Conservation (phyloP, 2,329 filamentous ascomycete genomes). For the Hymenoscyphus fructigenus region DNA sequence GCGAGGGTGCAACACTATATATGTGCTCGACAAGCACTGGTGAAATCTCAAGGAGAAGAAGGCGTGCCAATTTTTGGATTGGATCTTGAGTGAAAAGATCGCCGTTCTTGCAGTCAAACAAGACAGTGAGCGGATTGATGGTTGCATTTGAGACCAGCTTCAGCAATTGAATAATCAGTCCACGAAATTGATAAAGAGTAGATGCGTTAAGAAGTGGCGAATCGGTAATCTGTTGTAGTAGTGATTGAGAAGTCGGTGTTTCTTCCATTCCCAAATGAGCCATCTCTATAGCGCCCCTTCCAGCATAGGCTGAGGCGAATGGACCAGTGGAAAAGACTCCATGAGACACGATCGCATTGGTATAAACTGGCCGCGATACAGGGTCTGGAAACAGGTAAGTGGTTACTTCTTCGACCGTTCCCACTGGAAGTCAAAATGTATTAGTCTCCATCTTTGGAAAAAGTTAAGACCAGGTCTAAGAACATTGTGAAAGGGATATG, state of each 20-base stretch:
- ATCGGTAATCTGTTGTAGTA: constrained; percentile 44
- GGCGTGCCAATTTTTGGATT: constrained; percentile 61
- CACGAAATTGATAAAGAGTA: constrained; percentile 42
- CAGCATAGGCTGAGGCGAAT: constrained; percentile 54
- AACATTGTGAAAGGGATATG: not conserved
- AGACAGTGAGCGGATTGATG: constrained; percentile 81
- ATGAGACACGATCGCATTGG: constrained; percentile 64
- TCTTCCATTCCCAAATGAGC: not conserved
- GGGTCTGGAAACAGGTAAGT: constrained; percentile 60
- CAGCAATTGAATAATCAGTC: constrained; percentile 71
- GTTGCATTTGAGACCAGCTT: constrained; percentile 80
- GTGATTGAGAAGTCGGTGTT: constrained; percentile 5
- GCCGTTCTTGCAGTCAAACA: constrained; percentile 79
- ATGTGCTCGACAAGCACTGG: constrained; percentile 58
- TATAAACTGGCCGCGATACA: constrained; percentile 64
- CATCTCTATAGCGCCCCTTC: constrained; percentile 38
- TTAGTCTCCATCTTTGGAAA: not conserved
- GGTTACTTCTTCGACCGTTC: constrained; percentile 57
- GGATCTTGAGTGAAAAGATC: constrained; percentile 61
- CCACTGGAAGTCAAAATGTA: constrained; percentile 52
- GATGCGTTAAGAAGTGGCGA: constrained; percentile 46
- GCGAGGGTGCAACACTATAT: not conserved
- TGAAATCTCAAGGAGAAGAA: constrained; percentile 72
- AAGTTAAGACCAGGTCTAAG: not conserved
- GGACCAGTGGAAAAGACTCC: constrained; percentile 51